Percentiles rank a stretch among this genome's conserved stretches.
Conservation (phyloP, 2,329 filamentous ascomycete genomes). For the Coniella vitis region DNA sequence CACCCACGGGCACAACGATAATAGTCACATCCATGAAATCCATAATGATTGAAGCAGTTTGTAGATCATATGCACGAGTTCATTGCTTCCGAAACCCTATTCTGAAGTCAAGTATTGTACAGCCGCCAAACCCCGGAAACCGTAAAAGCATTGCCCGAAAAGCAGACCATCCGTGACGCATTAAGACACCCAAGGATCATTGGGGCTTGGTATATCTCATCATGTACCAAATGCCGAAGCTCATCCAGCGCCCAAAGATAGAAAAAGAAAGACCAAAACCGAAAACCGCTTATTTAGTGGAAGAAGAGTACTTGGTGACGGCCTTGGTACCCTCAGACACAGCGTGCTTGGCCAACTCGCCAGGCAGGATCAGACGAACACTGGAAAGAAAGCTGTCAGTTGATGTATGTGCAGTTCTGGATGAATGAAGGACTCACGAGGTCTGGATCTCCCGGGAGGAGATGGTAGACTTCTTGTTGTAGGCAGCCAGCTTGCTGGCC, state of each 20-base stretch:
- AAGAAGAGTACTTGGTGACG: conserved; percentile 99
- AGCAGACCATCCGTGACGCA: conserved; percentile 63
- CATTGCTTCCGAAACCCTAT: conserved; percentile 55
- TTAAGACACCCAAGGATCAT: conserved; percentile 53
- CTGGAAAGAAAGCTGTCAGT: conserved; percentile 28
- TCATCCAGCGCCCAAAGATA: conserved; percentile 51
- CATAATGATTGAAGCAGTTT: not conserved
- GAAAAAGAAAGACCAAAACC: conserved; percentile 39
- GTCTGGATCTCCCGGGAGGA: conserved; percentile 99
- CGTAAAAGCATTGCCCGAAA: conserved; percentile 62
- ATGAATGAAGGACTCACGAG: conserved; percentile 54
- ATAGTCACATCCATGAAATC: not conserved
- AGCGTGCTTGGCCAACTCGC: conserved; percentile 98
- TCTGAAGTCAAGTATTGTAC: conserved; percentile 62
- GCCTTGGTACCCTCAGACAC: conserved; percentile 99
- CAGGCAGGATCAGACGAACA: conserved; percentile 93
- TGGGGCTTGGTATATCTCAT: conserved; percentile 42
- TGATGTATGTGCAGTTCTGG: no score
- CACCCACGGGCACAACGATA: no score
- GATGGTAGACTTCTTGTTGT: conserved; percentile 99
- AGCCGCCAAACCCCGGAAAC: conserved; percentile 63
- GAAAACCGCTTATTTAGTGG: conserved; percentile 76
- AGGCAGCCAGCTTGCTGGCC: conserved; percentile 96
- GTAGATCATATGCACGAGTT: conserved; percentile 53
- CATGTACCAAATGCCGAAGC: conserved; percentile 52